phyloP scores from a whole-genome alignment of 306 rosid species.

The Betula pendula region DNA sequence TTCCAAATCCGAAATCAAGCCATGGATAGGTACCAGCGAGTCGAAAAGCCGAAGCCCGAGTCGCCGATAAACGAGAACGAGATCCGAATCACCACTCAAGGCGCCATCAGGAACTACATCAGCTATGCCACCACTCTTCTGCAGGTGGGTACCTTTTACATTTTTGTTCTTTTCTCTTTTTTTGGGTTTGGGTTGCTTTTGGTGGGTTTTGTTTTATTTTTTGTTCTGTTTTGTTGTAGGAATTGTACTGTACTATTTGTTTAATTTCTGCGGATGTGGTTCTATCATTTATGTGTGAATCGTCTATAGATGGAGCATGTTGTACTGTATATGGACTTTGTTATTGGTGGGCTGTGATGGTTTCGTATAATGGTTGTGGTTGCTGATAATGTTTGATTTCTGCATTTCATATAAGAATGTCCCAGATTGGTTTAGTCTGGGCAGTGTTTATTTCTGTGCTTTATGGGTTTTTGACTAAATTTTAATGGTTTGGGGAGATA shows the following conservation, averaged over 20 bases:
- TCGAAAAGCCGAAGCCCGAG: slow-evolving; percentile 79
- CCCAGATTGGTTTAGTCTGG: neutral
- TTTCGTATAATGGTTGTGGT: neutral
- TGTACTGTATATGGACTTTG: neutral
- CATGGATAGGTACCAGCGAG: slow-evolving; percentile 95
- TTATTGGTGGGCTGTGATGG: too few species aligned
- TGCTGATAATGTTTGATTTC: neutral
- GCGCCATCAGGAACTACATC: slow-evolving; percentile 96
- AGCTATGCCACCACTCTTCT: slow-evolving; percentile 91
- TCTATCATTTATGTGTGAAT: neutral
- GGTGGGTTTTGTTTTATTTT: neutral
- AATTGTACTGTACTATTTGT: neutral
- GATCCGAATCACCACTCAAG: slow-evolving; percentile 94
- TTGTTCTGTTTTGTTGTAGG: neutral
- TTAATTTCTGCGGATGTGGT: neutral
- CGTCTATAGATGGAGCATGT: neutral
- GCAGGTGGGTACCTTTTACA: slow-evolving; percentile 61
- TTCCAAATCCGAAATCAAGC: slow-evolving; percentile 22
- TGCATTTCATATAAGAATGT: too few species aligned
- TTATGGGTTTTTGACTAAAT: neutral
- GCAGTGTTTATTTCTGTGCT: neutral
- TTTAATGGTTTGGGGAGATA: neutral
- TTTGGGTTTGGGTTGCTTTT: neutral
- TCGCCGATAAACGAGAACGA: slow-evolving; percentile 83
- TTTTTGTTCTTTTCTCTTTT: neutral